A percentile compares a stretch with the other conserved stretches of the same genome.
These are phyloP conservation scores for Endotrypanum monterogeii DNA, from an alignment of 208 protist genomes.

Conservation along the genomic window DNA sequence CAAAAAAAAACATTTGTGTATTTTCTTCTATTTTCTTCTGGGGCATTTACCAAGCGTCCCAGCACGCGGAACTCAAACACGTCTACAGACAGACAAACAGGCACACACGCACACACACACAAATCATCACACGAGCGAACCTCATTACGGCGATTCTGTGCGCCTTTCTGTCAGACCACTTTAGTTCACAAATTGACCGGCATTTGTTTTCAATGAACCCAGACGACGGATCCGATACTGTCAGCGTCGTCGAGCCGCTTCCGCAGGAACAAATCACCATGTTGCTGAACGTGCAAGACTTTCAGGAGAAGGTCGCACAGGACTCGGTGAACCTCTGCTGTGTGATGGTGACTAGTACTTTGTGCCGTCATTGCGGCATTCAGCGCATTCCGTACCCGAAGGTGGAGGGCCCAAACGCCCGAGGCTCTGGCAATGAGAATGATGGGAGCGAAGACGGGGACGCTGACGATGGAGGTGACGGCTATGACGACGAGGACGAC, in stretches of 20 bases:
- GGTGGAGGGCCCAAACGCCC: background rate
- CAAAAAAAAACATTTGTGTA: background rate
- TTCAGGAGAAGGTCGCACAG: slow-evolving; percentile 50
- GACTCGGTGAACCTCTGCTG: slow-evolving; percentile 74
- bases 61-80: background rate
- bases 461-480: slow-evolving; percentile 25
- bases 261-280: slow-evolving; percentile 59
- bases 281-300: slow-evolving; percentile 69
- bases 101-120: background rate
- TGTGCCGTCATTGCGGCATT: slow-evolving; percentile 73
- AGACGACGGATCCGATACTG: slow-evolving; percentile 19
- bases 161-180: background rate
- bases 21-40: background rate
- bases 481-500: slow-evolving; percentile 30
- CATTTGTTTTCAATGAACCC: slow-evolving; percentile 12
- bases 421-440: background rate
- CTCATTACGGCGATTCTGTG: background rate
- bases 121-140: background rate
- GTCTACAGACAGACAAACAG: background rate
- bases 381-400: slow-evolving; percentile 54
- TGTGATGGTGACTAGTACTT: slow-evolving; percentile 75
- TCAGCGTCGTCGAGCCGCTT: slow-evolving; percentile 19
- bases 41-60: background rate
- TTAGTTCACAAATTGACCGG: background rate
- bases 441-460: slow-evolving; percentile 22